Conservation (phyloP, 805 yeast species). For the Saccharomycopsis guyanensis region DNA sequence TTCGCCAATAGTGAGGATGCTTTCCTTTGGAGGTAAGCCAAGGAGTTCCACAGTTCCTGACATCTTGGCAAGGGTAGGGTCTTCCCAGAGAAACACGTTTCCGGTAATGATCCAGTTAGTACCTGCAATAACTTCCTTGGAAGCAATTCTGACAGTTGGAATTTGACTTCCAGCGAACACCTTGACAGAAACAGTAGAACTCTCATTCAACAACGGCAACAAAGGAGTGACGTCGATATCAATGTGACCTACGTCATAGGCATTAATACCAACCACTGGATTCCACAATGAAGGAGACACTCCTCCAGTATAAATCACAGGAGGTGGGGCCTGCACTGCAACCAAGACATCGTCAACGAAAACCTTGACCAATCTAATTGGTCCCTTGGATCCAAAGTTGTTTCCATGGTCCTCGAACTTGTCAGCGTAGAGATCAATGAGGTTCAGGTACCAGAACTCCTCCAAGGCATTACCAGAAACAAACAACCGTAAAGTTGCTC, state of each 20-base stretch:
- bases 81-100: conserved; percentile 16
- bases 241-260: conserved; percentile 67
- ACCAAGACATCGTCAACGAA: conserved; percentile 52
- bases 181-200: conserved; percentile 36
- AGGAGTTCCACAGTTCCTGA: not conserved
- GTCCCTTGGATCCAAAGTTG: conserved; percentile 54
- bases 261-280: conserved; percentile 65
- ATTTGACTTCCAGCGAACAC: conserved; percentile 43
- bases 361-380: conserved; percentile 59
- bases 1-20: conserved; percentile 7
- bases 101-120: conserved; percentile 25
- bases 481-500: conserved; percentile 42
- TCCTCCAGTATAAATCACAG: conserved; percentile 76
- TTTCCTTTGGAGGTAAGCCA: conserved; percentile 3
- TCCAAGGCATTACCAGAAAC: conserved; percentile 73
- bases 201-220: conserved; percentile 45
- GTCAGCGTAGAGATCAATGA: conserved; percentile 39
- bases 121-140: conserved; percentile 24
- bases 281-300: conserved; percentile 74
- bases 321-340: conserved; percentile 59
- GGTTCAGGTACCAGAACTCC: conserved; percentile 76
- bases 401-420: conserved; percentile 35
- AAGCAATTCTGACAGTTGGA: conserved; percentile 1
- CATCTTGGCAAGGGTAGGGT: not conserved
- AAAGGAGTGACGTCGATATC: conserved; percentile 64